Percentiles rank a stretch among this genome's conserved stretches.
phyloP scores from a whole-genome alignment of 164 flowering plant species.

The Piper longum region DNA sequence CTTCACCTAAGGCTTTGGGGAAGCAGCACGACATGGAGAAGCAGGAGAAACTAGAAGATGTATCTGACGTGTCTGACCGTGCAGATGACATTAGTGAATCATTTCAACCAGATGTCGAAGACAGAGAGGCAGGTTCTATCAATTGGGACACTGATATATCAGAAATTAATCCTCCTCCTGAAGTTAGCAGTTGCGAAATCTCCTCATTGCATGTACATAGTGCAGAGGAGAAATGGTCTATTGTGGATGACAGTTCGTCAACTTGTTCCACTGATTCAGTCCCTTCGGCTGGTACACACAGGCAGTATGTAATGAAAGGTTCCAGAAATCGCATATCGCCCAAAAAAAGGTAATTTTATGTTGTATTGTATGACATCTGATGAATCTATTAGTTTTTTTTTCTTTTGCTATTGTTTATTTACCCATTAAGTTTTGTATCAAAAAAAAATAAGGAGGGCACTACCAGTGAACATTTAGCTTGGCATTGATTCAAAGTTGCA shows the following conservation, averaged over 20 bases:
- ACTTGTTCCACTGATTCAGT: slow-evolving; percentile 93
- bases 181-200: slow-evolving; percentile 39
- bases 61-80: slow-evolving; percentile 62
- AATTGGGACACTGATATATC: slow-evolving; percentile 90
- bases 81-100: slow-evolving; percentile 45
- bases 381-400: background rate
- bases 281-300: slow-evolving; percentile 57
- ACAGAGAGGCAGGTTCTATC: slow-evolving; percentile 59
- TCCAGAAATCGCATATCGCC: slow-evolving; percentile 37
- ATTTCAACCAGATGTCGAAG: slow-evolving; percentile 67
- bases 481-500: no score
- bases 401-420: no score
- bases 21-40: slow-evolving; percentile 31
- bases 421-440: no score
- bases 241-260: slow-evolving; percentile 92
- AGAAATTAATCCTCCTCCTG: slow-evolving; percentile 52
- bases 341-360: background rate
- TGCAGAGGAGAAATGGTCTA: slow-evolving; percentile 41
- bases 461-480: no score
- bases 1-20: slow-evolving; percentile 16
- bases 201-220: slow-evolving; percentile 36
- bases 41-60: slow-evolving; percentile 44
- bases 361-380: background rate
- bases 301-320: slow-evolving; percentile 41
- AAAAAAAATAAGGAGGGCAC: no score